Conservation (phyloP, 352 stramenopile genomes). For the Aphanomyces euteiches region DNA sequence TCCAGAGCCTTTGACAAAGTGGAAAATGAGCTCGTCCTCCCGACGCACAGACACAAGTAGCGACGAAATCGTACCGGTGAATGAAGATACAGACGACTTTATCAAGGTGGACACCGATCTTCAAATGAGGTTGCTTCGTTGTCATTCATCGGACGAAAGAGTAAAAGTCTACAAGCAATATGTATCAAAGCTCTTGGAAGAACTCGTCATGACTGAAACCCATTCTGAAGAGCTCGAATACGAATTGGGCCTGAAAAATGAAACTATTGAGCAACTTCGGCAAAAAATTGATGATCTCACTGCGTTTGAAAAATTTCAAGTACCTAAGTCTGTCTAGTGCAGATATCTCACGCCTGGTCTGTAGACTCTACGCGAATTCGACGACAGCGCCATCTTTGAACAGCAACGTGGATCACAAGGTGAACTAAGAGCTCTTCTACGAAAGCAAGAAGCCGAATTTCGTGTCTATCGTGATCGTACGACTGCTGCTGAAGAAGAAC, state of each 20-base stretch:
- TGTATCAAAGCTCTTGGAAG: slow-evolving; percentile 25
- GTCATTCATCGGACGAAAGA: slow-evolving; percentile 13
- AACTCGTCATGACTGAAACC: slow-evolving; percentile 25
- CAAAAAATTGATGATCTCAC: slow-evolving; percentile 19
- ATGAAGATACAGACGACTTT: slow-evolving; percentile 25
- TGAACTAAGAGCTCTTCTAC: slow-evolving; percentile 1
- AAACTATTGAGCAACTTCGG: slow-evolving; percentile 10
- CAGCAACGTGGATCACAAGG: background rate
- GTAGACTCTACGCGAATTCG: slow-evolving; percentile 25
- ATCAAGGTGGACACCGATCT: slow-evolving; percentile 24
- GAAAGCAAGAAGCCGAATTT: slow-evolving; percentile 20
- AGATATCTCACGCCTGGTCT: background rate
- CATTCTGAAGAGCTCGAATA: slow-evolving; percentile 27
- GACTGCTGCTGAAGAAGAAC: slow-evolving; percentile 14
- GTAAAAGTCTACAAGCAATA: slow-evolving; percentile 26
- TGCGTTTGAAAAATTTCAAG: slow-evolving; percentile 19
- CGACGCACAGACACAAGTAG: slow-evolving; percentile 9
- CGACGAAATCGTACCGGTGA: slow-evolving; percentile 10
- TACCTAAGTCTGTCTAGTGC: background rate
- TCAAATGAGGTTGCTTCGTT: slow-evolving; percentile 21
- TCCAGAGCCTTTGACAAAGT: background rate
- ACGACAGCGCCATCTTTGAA: slow-evolving; percentile 26
- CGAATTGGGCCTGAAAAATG: slow-evolving; percentile 10
- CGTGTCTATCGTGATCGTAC: background rate
- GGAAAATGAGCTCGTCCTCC: slow-evolving; percentile 16